These are phyloP conservation scores for Candolleomyces eurysporus DNA, from an alignment of 768 basidiomycete species.

Conservation along the genomic window DNA sequence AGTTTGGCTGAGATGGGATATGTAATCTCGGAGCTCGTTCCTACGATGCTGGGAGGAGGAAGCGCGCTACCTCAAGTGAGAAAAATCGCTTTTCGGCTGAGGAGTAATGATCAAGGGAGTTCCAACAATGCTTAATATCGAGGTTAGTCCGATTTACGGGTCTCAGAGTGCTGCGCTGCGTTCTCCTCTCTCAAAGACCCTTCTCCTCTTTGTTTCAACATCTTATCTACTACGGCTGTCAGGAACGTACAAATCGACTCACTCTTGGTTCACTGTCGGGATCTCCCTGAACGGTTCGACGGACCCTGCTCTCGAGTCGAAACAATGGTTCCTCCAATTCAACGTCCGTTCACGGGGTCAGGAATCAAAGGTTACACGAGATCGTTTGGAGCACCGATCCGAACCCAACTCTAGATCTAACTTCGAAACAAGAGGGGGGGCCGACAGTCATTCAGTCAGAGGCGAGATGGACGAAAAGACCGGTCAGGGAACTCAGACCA, in stretches of 20 bases:
- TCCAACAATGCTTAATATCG: constrained; percentile 6
- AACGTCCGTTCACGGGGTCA: constrained; percentile 9
- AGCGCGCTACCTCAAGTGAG: constrained; percentile 14
- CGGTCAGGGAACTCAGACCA: neutral
- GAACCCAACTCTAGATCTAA: neutral
- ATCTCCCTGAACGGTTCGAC: constrained; percentile 2
- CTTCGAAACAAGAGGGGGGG: neutral
- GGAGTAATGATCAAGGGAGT: constrained; percentile 24
- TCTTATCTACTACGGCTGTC: neutral
- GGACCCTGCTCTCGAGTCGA: neutral
- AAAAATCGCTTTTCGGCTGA: constrained; percentile 17
- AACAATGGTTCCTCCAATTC: constrained; percentile 9
- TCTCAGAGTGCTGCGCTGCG: neutral
- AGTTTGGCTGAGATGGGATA: neutral
- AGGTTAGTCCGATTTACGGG: constrained; percentile 10
- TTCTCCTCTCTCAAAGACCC: neutral
- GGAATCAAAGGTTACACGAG: constrained; percentile 1
- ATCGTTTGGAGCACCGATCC: constrained; percentile 1
- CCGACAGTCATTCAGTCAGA: neutral
- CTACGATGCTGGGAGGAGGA: constrained; percentile 14
- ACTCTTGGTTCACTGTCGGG: constrained; percentile 22
- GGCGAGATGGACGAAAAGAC: neutral
- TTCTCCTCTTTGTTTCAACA: neutral
- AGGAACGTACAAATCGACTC: constrained; percentile 23
- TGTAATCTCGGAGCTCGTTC: neutral